phyloP scores from a whole-genome alignment of 495 filamentous ascomycete genomes.

The Tuber umbilicatum region DNA sequence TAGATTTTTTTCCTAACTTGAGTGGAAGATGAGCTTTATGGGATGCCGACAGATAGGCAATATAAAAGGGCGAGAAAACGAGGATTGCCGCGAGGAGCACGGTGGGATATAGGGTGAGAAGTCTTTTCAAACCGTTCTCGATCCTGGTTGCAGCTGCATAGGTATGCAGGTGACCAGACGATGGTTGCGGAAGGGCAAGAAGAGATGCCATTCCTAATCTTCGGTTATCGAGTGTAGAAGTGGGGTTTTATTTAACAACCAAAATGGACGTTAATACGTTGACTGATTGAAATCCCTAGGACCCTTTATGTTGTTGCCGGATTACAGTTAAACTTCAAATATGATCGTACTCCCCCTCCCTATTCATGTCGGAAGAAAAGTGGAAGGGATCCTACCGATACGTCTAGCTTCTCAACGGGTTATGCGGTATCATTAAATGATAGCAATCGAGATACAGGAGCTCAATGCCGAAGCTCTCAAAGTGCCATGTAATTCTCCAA shows the following conservation, averaged over 20 bases:
- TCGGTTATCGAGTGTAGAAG: neutral
- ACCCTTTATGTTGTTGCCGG: neutral
- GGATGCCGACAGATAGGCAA: neutral
- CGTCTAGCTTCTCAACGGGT: neutral
- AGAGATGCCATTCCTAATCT: neutral
- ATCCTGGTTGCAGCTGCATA: neutral
- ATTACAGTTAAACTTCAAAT: neutral
- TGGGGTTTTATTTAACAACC: neutral
- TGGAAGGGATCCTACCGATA: neutral
- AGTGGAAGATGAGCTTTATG: neutral
- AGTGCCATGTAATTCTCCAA: neutral
- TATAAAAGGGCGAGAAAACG: neutral
- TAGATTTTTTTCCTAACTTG: neutral
- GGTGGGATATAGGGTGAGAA: neutral
- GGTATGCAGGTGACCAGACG: neutral
- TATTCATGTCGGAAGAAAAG: neutral
- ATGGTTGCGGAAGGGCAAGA: neutral
- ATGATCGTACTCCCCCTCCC: neutral
- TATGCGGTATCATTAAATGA: neutral
- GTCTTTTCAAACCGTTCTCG: neutral
- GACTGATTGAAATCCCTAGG: neutral
- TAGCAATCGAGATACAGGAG: neutral
- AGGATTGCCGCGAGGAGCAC: neutral
- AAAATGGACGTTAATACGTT: neutral
- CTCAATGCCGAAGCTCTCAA: neutral